A percentile compares a stretch with the other conserved stretches of the same genome.
phyloP scores from a whole-genome alignment of 257 asterid genomes.

The Solanum tarapatanum region DNA sequence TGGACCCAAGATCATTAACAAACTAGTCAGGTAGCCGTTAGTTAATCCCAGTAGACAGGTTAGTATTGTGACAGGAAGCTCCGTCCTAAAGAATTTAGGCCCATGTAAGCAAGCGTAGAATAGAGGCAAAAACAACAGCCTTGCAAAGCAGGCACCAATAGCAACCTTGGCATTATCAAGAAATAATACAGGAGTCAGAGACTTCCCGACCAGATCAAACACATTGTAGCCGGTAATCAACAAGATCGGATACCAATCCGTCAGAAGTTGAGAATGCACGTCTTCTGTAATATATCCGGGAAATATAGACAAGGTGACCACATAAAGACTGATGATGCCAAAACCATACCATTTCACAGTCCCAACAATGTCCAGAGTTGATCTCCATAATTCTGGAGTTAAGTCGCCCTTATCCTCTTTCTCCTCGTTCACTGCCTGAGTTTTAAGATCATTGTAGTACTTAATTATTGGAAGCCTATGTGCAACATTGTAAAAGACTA shows the following conservation, averaged over 20 bases:
- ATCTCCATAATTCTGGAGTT: slow-evolving; percentile 51
- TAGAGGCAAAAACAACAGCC: slow-evolving; percentile 74
- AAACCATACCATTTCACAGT: slow-evolving; percentile 76
- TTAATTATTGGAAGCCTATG: slow-evolving; percentile 73
- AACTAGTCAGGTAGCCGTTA: slow-evolving; percentile 71
- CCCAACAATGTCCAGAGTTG: slow-evolving; percentile 60
- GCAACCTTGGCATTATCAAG: slow-evolving; percentile 55
- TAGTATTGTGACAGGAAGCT: slow-evolving; percentile 62
- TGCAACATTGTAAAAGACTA: slow-evolving; percentile 57
- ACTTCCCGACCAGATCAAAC: slow-evolving; percentile 74
- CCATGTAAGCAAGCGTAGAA: slow-evolving; percentile 89
- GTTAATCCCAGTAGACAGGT: slow-evolving; percentile 86
- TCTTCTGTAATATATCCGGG: slow-evolving; percentile 94
- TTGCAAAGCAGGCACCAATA: slow-evolving; percentile 49
- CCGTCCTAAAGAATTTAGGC: slow-evolving; percentile 57
- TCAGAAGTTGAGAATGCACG: slow-evolving; percentile 59
- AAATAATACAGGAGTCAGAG: slow-evolving; percentile 45
- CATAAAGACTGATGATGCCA: slow-evolving; percentile 44
- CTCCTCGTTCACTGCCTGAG: slow-evolving; percentile 53
- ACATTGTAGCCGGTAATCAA: slow-evolving; percentile 65
- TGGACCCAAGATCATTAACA: slow-evolving; percentile 66
- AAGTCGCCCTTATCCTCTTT: slow-evolving; percentile 56
- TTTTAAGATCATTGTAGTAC: slow-evolving; percentile 58
- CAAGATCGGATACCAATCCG: slow-evolving; percentile 82
- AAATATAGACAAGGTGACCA: slow-evolving; percentile 74